These are phyloP conservation scores for Macrolepiota dolichaula DNA, from an alignment of 768 basidiomycete genomes.

Conservation along the genomic window DNA sequence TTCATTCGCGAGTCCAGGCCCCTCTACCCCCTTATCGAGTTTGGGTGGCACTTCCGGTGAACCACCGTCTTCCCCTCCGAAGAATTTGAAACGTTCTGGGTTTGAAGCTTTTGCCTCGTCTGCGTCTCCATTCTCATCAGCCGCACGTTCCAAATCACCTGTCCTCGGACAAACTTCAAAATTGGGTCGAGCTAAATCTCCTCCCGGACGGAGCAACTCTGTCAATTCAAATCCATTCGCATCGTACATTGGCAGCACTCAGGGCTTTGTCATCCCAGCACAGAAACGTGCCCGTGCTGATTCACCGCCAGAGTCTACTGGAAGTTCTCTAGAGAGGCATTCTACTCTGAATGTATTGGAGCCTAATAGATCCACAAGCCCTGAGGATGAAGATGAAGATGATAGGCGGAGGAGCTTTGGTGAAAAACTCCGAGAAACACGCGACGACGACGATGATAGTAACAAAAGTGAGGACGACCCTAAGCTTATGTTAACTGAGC, in stretches of 20 bases:
- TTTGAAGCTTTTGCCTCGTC: slow-evolving; percentile 30
- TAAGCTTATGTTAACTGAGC: slow-evolving; percentile 56
- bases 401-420: slow-evolving; percentile 50
- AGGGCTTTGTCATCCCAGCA: slow-evolving; percentile 48
- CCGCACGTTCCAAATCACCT: slow-evolving; percentile 51
- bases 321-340: slow-evolving; percentile 41
- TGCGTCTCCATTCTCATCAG: slow-evolving; percentile 27
- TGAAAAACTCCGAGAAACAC: slow-evolving; percentile 61
- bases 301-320: slow-evolving; percentile 42
- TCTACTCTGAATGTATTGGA: slow-evolving; percentile 12
- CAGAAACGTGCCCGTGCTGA: slow-evolving; percentile 54
- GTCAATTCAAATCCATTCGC: slow-evolving; percentile 52
- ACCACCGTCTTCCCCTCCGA: slow-evolving; percentile 15
- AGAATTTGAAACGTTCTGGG: slow-evolving; percentile 29
- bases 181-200: slow-evolving; percentile 51
- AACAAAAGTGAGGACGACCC: slow-evolving; percentile 45
- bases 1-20: slow-evolving; percentile 11
- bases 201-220: slow-evolving; percentile 42
- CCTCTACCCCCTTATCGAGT: slow-evolving; percentile 15
- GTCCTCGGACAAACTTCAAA: slow-evolving; percentile 38
- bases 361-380: slow-evolving; percentile 32
- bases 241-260: slow-evolving; percentile 51
- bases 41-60: slow-evolving; percentile 4
- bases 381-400: slow-evolving; percentile 45
- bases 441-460: slow-evolving; percentile 54